Conservation (phyloP, 352 stramenopile genomes). For the Phytophthora colocasiae region DNA sequence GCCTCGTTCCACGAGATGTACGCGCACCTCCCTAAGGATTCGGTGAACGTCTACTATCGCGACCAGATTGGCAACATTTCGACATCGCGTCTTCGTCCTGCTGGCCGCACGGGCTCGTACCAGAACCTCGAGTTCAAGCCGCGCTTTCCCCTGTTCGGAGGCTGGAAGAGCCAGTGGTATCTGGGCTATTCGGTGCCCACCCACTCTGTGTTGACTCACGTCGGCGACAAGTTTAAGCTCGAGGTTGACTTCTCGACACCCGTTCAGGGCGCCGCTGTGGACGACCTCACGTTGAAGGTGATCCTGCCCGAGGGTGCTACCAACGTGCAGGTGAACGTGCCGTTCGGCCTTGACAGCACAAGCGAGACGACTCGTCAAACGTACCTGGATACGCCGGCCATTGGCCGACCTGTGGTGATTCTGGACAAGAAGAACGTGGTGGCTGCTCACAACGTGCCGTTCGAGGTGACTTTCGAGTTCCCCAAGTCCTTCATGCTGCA, state of each 20-base stretch:
- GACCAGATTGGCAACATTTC: conserved; percentile 93
- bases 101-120: conserved; percentile 42
- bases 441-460: conserved; percentile 82
- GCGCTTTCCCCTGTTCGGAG: conserved; percentile 89
- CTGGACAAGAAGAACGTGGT: conserved; percentile 88
- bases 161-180: conserved; percentile 92
- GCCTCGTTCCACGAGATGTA: conserved; percentile 84
- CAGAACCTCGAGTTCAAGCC: conserved; percentile 85
- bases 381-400: conserved; percentile 84
- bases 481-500: conserved; percentile 82
- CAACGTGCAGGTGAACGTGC: conserved; percentile 82
- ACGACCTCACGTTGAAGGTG: conserved; percentile 89
- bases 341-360: conserved; percentile 71
- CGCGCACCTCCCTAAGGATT: conserved; percentile 74
- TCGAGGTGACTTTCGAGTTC: conserved; percentile 90
- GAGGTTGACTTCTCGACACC: conserved; percentile 88
- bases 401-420: conserved; percentile 84
- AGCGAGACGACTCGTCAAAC: conserved; percentile 75
- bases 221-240: conserved; percentile 80
- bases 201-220: conserved; percentile 74
- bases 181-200: conserved; percentile 89
- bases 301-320: conserved; percentile 84
- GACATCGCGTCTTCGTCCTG: conserved; percentile 72
- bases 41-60: conserved; percentile 91
- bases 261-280: conserved; percentile 78